phyloP scores from a whole-genome alignment of 2,329 filamentous ascomycete genomes.

The Claviceps sp. region DNA sequence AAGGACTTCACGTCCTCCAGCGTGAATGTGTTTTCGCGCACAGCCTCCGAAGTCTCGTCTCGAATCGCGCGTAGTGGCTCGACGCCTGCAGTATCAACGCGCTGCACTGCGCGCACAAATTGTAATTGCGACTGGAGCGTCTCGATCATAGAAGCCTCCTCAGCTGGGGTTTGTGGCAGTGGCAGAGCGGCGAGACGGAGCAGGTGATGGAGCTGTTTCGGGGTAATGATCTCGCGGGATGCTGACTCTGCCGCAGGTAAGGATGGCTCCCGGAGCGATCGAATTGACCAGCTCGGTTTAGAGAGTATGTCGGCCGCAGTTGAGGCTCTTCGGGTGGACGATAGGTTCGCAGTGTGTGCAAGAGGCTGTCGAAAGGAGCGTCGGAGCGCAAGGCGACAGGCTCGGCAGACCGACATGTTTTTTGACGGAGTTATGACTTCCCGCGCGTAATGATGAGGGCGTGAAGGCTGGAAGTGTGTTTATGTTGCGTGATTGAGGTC shows the following conservation, averaged over 20 bases:
- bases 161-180: constrained; percentile 43
- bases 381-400: constrained; percentile 17
- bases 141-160: constrained; percentile 57
- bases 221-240: constrained; percentile 36
- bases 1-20: constrained; percentile 42
- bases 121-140: constrained; percentile 72
- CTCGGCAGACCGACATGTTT: constrained; percentile 18
- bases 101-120: constrained; percentile 80
- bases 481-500: neutral
- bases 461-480: neutral
- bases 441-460: neutral
- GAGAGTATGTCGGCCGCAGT: constrained; percentile 39
- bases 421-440: neutral
- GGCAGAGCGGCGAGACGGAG: constrained; percentile 83
- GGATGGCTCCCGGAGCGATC: constrained; percentile 38
- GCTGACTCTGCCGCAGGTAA: constrained; percentile 8
- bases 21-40: constrained; percentile 44
- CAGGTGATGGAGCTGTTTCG: constrained; percentile 64
- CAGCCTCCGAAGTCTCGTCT: constrained; percentile 59
- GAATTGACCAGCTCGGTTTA: constrained; percentile 71
- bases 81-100: constrained; percentile 59
- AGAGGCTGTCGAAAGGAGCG: constrained; percentile 7
- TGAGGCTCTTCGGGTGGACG: constrained; percentile 5
- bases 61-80: constrained; percentile 65
- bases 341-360: constrained; percentile 4